Conservation (phyloP, 495 filamentous ascomycete species). For the Lasiosphaeria hispida region DNA sequence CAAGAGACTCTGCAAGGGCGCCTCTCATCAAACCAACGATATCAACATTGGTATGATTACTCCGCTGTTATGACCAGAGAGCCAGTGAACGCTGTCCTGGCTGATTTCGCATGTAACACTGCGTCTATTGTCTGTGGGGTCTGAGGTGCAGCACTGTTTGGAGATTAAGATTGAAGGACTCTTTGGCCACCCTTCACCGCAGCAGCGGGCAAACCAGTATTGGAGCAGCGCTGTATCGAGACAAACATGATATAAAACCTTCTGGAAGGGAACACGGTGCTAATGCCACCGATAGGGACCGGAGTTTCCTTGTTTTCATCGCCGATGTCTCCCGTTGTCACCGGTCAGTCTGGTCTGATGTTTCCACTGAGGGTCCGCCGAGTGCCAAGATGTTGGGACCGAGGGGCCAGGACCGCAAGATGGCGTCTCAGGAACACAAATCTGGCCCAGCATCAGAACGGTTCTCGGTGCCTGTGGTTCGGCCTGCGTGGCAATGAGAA, state of each 20-base stretch:
- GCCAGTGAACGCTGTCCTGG: no score
- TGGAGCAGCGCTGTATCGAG: neutral
- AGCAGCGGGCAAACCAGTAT: neutral
- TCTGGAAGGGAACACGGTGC: slow-evolving; percentile 1
- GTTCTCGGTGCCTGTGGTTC: neutral
- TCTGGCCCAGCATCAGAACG: neutral
- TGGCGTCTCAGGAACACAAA: slow-evolving; percentile 31
- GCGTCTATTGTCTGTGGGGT: neutral
- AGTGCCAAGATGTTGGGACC: slow-evolving; percentile 18
- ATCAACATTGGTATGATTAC: no score
- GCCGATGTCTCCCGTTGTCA: neutral
- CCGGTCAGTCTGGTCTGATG: neutral
- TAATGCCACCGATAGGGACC: neutral
- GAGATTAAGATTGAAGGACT: slow-evolving; percentile 16
- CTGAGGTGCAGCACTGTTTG: slow-evolving; percentile 8
- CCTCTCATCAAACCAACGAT: no score
- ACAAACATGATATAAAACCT: slow-evolving; percentile 2
- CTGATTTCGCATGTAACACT: neutral
- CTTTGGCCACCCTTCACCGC: neutral
- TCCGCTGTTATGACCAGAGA: no score
- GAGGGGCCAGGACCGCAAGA: neutral
- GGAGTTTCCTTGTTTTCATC: neutral
- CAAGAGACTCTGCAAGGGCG: no score
- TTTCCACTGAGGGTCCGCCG: neutral
- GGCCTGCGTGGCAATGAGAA: neutral